Conservation (phyloP, 2,329 filamentous ascomycete genomes). For the Diplocarpon rosae region DNA sequence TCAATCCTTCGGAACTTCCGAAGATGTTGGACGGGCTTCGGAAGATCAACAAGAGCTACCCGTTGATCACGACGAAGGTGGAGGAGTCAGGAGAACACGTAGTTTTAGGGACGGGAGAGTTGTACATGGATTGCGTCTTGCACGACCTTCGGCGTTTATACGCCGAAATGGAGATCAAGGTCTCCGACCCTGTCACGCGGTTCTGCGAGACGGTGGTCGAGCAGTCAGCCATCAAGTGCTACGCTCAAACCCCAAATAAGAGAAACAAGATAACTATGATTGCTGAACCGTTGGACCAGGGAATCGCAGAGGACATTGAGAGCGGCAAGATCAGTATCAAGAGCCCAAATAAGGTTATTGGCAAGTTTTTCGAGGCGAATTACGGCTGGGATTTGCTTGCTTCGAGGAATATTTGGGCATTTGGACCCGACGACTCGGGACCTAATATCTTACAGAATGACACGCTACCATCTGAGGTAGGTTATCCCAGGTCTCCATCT, state of each 20-base stretch:
- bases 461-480: constrained; percentile 76
- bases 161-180: constrained; percentile 98
- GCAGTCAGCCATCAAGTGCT: constrained; percentile 95
- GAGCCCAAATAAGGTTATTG: constrained; percentile 84
- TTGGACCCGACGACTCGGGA: constrained; percentile 88
- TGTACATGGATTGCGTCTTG: constrained; percentile 99
- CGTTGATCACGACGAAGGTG: constrained; percentile 89
- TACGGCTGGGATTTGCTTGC: constrained; percentile 96
- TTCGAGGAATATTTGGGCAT: constrained; percentile 93
- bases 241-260: constrained; percentile 95
- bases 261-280: constrained; percentile 99
- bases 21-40: constrained; percentile 97
- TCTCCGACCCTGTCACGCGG: constrained; percentile 91
- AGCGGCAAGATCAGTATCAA: constrained; percentile 81
- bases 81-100: constrained; percentile 97
- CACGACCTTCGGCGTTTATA: constrained; percentile 91
- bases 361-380: constrained; percentile 93
- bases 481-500: constrained; percentile 21
- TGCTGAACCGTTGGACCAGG: constrained; percentile 87
- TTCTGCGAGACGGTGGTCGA: constrained; percentile 98
- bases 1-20: constrained; percentile 93
- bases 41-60: constrained; percentile 97
- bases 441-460: constrained; percentile 97
- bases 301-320: constrained; percentile 92
- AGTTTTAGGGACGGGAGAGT: constrained; percentile 84